Evolutionary conservation across 2,329 filamentous ascomycete species (phyloP).

Genomic region (Trichoderma sp.): DNA sequence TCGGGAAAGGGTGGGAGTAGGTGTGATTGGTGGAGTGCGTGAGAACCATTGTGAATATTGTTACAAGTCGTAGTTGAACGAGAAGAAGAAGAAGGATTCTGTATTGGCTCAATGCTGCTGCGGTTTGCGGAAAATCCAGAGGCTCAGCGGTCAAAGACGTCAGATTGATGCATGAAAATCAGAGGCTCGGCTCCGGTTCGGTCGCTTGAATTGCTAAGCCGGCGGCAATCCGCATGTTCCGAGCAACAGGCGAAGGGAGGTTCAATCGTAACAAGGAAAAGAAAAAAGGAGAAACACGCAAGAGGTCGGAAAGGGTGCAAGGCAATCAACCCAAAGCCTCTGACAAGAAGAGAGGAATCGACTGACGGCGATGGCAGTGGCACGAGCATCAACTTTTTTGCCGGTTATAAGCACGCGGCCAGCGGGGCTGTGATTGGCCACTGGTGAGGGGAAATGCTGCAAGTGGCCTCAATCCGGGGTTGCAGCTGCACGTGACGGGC

Average conservation of each 20-base stretch:
- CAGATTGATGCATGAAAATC: slow-evolving; percentile 26
- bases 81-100: background rate
- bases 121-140: slow-evolving; percentile 15
- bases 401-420: slow-evolving; percentile 4
- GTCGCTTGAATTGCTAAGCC: background rate
- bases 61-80: slow-evolving; percentile 18
- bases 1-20: slow-evolving; percentile 79
- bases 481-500: slow-evolving; percentile 13
- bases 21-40: slow-evolving; percentile 65
- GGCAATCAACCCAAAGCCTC: slow-evolving; percentile 20
- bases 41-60: slow-evolving; percentile 53
- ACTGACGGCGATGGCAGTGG: slow-evolving; percentile 23
- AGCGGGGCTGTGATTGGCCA: slow-evolving; percentile 32
- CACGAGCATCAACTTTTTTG: slow-evolving; percentile 24
- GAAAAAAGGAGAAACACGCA: background rate
- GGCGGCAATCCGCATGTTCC: slow-evolving; percentile 11
- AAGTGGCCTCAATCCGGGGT: slow-evolving; percentile 19
- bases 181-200: slow-evolving; percentile 14
- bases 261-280: slow-evolving; percentile 1
- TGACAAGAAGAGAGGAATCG: slow-evolving; percentile 22
- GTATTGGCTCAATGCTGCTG: background rate
- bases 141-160: slow-evolving; percentile 25
- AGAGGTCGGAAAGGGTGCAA: background rate
- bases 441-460: slow-evolving; percentile 30
- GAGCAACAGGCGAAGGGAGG: background rate